Conservation (phyloP, 2,329 filamentous ascomycete genomes). For the Diaporthe ampelina region DNA sequence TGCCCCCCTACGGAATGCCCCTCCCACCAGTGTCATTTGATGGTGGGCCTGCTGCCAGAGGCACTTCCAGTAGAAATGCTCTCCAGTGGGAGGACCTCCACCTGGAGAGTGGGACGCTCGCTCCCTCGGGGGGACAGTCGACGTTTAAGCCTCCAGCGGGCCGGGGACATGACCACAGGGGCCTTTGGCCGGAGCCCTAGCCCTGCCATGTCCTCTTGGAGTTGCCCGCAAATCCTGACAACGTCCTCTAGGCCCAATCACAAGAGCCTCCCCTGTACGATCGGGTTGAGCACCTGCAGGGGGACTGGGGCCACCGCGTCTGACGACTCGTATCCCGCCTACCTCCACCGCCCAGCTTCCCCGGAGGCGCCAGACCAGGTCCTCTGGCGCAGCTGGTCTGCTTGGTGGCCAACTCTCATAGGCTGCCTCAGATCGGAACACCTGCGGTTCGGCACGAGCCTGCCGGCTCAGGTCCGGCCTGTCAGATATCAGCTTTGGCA, state of each 20-base stretch:
- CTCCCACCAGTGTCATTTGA: not conserved
- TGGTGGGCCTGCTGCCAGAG: not conserved
- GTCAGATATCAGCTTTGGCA: slow-evolving; percentile 25
- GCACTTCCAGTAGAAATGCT: not conserved
- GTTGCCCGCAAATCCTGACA: not conserved
- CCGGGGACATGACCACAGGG: slow-evolving; percentile 2
- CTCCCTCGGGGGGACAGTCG: not conserved
- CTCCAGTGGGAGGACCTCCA: not conserved
- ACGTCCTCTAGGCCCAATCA: slow-evolving; percentile 24
- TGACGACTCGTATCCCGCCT: slow-evolving; percentile 13
- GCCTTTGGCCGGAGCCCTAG: not conserved
- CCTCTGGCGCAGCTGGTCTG: slow-evolving; percentile 10
- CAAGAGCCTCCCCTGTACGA: slow-evolving; percentile 13
- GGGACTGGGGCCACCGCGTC: slow-evolving; percentile 4
- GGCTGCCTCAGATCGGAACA: slow-evolving; percentile 17
- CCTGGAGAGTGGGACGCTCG: slow-evolving; percentile 9
- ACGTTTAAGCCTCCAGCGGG: not conserved
- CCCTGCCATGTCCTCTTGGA: slow-evolving; percentile 18
- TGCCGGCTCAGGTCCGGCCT: slow-evolving; percentile 13
- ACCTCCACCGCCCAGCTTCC: slow-evolving; percentile 25
- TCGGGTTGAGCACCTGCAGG: slow-evolving; percentile 30
- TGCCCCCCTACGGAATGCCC: not conserved
- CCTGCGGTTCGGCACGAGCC: slow-evolving; percentile 31
- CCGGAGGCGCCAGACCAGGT: slow-evolving; percentile 21
- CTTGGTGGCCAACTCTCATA: slow-evolving; percentile 5